Base-by-base conservation (phyloP, 805 yeast genomes). In the Sungouiozyma ichnusensis region DNA sequence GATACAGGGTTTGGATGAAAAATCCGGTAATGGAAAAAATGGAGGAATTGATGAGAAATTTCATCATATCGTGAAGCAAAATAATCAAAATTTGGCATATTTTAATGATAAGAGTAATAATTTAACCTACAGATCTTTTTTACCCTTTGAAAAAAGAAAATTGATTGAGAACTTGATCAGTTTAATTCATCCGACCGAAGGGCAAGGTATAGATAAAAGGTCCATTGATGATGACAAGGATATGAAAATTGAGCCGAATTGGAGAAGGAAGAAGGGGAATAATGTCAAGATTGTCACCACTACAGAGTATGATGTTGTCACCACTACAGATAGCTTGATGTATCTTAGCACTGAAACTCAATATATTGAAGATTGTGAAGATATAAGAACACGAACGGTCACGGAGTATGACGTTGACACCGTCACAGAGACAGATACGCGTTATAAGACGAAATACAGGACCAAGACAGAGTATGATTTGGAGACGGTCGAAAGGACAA, bases 401-500 rank as follows among this genome's bases (percentile, higher is more conserved):
- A 24, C 29, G 11, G 29, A 24, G 29, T 24, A 24, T 24, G 29
- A 24, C 29, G 29, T 41, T 32, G 42, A 41, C 14, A 47, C 42
- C 6, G 40, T 42, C 3, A 35, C 40, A 11, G 37, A 40, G 1
- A 39, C 45, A 16, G 47, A 45, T 37, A 36, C 43, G 33, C 41
- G 44, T 16, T 35, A 41, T 20, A 48, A 33, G 9, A 40, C 45
- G 33, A 40, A 44, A 29, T 36, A 33, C 17, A 48, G 6, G 17
- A 43, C 49, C 0, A 39, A 27, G 7, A 46, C 46, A 6, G 29
- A 39, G 15, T 16, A 14, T 15, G 39, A 52, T 20, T 44, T 51
- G 16, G 52, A 37, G 35, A 45, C 44, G 2, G 27, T 34, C 24
- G 43, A 45, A 11, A 33, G 49, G 20, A 42, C 50, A 13, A 48